Conservation (phyloP, 2,329 filamentous ascomycete genomes). For the Colletotrichum graminicola region DNA sequence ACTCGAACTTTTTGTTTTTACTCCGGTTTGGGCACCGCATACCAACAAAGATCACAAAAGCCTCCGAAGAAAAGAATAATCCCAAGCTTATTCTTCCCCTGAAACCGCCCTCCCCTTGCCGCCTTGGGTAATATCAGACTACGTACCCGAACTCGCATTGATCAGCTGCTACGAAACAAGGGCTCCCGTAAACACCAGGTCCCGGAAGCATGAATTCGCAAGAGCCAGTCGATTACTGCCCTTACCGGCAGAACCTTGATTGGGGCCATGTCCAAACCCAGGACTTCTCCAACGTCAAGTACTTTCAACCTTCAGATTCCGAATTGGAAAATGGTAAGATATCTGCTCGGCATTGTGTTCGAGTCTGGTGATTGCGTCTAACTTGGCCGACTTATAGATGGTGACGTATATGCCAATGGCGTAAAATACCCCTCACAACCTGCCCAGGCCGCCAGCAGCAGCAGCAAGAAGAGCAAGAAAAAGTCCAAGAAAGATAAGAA, state of each 20-base stretch:
- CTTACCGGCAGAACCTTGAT: constrained; percentile 55
- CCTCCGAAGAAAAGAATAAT: constrained; percentile 17
- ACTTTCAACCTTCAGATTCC: constrained; percentile 54
- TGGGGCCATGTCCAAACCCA: constrained; percentile 56
- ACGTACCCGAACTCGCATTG: constrained; percentile 32
- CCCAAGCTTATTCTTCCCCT: constrained; percentile 2
- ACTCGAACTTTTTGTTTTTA: constrained; percentile 28
- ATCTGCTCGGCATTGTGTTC: background rate
- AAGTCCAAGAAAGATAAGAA: constrained; percentile 43
- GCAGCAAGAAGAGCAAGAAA: constrained; percentile 42
- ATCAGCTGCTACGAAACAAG: constrained; percentile 35
- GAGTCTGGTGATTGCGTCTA: background rate
- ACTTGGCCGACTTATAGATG: constrained; percentile 18
- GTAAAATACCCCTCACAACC: constrained; percentile 33
- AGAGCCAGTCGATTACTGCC: constrained; percentile 54
- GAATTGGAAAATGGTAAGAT: constrained; percentile 47
- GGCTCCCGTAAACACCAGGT: constrained; percentile 30
- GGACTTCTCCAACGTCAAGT: constrained; percentile 59
- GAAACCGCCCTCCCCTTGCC: constrained; percentile 9
- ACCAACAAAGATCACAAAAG: constrained; percentile 3
- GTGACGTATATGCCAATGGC: constrained; percentile 36
- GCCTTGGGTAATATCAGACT: constrained; percentile 18
- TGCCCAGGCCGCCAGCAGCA: constrained; percentile 12
- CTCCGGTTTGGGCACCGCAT: constrained; percentile 39
- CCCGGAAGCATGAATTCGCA: constrained; percentile 57